phyloP scores from a whole-genome alignment of 225 moss, liverwort and hornwort species.

The Neckera pumila region DNA sequence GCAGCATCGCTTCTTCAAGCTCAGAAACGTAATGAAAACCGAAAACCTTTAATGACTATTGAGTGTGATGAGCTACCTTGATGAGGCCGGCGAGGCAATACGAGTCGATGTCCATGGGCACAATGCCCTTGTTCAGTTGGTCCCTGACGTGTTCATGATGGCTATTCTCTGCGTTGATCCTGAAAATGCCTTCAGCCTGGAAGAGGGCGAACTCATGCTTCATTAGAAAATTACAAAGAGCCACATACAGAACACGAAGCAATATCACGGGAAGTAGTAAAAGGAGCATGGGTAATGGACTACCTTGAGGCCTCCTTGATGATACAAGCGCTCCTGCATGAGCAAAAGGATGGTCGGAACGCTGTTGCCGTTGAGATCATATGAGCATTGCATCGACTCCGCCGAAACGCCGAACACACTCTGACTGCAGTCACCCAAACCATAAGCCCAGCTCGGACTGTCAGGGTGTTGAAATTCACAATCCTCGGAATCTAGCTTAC shows the following conservation, averaged over 20 bases:
- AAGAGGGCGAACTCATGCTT: background rate
- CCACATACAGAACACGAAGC: background rate
- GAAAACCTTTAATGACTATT: background rate
- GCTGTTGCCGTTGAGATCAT: slow-evolving; percentile 78
- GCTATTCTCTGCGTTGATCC: slow-evolving; percentile 95
- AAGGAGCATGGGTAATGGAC: background rate
- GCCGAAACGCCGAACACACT: slow-evolving; percentile 97
- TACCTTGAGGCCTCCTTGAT: slow-evolving; percentile 91
- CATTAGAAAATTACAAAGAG: background rate
- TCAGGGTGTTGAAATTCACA: background rate
- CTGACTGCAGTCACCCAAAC: slow-evolving; percentile 45
- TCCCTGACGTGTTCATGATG: slow-evolving; percentile 91
- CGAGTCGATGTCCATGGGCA: slow-evolving; percentile 86
- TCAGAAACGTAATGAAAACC: background rate
- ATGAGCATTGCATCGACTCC: slow-evolving; percentile 97
- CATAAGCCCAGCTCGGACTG: background rate
- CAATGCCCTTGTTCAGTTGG: slow-evolving; percentile 93
- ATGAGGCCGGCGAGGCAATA: slow-evolving; percentile 96
- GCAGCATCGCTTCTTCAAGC: background rate
- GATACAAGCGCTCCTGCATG: slow-evolving; percentile 88
- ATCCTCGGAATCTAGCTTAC: background rate
- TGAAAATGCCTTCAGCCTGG: slow-evolving; percentile 96
- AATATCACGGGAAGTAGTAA: background rate
- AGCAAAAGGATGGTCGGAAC: slow-evolving; percentile 88
- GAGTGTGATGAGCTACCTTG: slow-evolving; percentile 38